Evolutionary conservation across 257 asterid genomes (phyloP), one percentile per base, ranked within the genome.

Genomic region (Paraleonurus japonicus): DNA sequence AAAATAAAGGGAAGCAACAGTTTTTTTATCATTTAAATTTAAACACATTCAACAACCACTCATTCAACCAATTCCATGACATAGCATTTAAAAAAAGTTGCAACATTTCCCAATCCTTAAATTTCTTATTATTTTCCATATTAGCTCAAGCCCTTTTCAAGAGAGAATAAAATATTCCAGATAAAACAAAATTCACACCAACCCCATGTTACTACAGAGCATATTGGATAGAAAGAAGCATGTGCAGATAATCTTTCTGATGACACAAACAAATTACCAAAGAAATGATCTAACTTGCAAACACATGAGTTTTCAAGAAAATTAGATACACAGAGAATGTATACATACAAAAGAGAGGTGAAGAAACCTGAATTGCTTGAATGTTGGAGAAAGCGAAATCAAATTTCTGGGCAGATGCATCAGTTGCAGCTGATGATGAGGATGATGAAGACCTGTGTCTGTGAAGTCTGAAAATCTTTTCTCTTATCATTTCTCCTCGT

Each of bases 391-490:
- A 81, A 43, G 67, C 67, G 80, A 81, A 84, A 16, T 76, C 81
- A 11, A 84, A 71, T 76, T 71, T 67, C 4, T 84, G 83, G 0
- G 74, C 84, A 39, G 83, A 79, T 53, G 73, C 76, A 59, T 67
- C 79, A 19, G 57, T 61, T 13, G 70, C 61, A 26, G 65, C 30
- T 39, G 75, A 71, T 3, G 60, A 24, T 0, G 37, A 11, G 0
- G 77, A 69, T 13, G 84, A 69, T 3, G 82, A 74, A 11, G 79
- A 62, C 76, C 47, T 76, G 76, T 81, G 80, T 24, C 81, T 75
- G 68, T 81, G 86, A 35, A 79, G 70, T 65, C 83, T 84, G 76
- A 84, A 69, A 19, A 81, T 84, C 67, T 71, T 84, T 8, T 84
- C 86, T 62, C 75, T 76, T 47, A 80, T 75, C 87, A 83, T 83